A percentile compares a stretch with the other conserved stretches of the same genome.
These are phyloP conservation scores for Rehmannia glutinosa DNA, from an alignment of 257 asterid species.

Conservation along the genomic window DNA sequence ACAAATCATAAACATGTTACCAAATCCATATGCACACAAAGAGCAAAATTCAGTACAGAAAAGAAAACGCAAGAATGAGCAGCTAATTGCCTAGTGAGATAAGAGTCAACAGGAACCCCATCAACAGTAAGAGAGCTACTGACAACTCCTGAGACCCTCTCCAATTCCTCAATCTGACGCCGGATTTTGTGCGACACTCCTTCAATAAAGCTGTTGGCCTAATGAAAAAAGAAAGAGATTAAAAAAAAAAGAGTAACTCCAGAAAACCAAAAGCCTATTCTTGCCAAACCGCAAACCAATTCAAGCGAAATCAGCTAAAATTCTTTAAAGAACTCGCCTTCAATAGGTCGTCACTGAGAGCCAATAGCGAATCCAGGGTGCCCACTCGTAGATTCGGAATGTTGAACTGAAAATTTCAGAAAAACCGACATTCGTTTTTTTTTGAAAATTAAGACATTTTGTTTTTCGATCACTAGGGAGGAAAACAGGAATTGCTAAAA, in stretches of 20 bases:
- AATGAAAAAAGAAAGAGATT: neutral
- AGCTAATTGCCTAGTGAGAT: constrained; percentile 64
- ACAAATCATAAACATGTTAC: neutral
- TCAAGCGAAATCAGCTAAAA: neutral
- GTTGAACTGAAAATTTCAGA: constrained; percentile 54
- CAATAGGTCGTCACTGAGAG: constrained; percentile 82
- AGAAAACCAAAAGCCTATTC: neutral
- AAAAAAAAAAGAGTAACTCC: neutral
- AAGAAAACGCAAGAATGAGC: neutral
- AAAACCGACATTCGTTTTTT: too few relatives aligned
- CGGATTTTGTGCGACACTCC: constrained; percentile 86
- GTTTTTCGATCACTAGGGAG: neutral
- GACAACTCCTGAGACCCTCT: constrained; percentile 74
- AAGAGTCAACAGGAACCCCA: constrained; percentile 95
- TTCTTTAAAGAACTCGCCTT: constrained; percentile 40
- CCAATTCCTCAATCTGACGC: constrained; percentile 90
- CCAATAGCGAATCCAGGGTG: constrained; percentile 76
- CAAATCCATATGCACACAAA: neutral
- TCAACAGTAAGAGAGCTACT: constrained; percentile 89
- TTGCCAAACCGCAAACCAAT: neutral
- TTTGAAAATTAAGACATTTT: too few relatives aligned
- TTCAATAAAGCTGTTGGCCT: constrained; percentile 90
- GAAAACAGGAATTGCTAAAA: neutral
- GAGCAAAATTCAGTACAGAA: neutral
- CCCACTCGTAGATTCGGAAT: constrained; percentile 96